Evolutionary conservation across 306 rosid genomes (phyloP), one percentile per base, ranked within the genome.

Genomic region (Hylodesmum podocarpum): DNA sequence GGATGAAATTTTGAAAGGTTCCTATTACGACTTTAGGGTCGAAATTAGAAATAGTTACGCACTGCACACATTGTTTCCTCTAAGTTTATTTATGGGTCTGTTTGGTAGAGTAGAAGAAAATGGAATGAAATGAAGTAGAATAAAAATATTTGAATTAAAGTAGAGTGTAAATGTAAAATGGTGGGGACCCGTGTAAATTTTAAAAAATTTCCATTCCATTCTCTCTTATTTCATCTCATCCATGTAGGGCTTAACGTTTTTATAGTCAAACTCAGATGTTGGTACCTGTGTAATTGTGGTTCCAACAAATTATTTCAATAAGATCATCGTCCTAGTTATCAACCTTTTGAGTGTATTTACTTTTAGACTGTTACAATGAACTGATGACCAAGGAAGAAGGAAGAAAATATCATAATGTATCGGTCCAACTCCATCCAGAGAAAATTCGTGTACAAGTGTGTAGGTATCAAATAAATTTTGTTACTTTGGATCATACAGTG

Each of bases 191-290:
- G n/a, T n/a, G n/a, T n/a, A n/a, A n/a, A n/a, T n/a, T n/a, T n/a
- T n/a, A n/a, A n/a, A n/a, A n/a, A n/a, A n/a, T n/a, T n/a, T n/a
- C n/a, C n/a, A n/a, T n/a, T n/a, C n/a, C n/a, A n/a, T n/a, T n/a
- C n/a, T n/a, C n/a, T n/a, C n/a, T n/a, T n/a, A n/a, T n/a, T n/a
- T n/a, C n/a, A n/a, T n/a, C n/a, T n/a, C n/a, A n/a, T n/a, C n/a
- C n/a, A n/a, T n/a, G n/a, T n/a, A n/a, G n/a, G n/a, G n/a, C n/a
- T 14, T 47, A 66, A 67, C 61, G 29, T 55, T 67, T 54, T 41
- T 21, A 59, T 41, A 34, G 44, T 47, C n/a, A 46, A 21, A 57
- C 49, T 70, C 14, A 21, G 51, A 78, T 58, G 28, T 16, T 51
- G 31, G 25, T 27, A 29, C 27, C 29, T 33, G 3, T 19, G 8